phyloP scores from a whole-genome alignment of 371 early-diverging fungal species.

The Mortierella sp. region DNA sequence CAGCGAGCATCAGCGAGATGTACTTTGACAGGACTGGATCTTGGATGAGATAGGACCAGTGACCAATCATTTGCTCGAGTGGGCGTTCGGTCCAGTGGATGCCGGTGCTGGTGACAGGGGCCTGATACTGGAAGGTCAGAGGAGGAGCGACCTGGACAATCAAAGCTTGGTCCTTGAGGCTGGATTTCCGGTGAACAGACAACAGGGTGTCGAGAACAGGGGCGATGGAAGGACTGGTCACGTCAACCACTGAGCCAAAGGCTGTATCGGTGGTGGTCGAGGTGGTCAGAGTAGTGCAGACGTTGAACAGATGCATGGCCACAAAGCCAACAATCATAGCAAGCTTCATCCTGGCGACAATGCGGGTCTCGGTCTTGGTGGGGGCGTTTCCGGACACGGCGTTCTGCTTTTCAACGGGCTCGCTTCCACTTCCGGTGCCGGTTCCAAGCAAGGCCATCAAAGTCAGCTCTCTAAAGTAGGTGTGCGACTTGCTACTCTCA shows the following conservation, averaged over 20 bases:
- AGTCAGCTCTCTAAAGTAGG: constrained; percentile 50
- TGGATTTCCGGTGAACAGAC: constrained; percentile 58
- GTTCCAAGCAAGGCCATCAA: constrained; percentile 48
- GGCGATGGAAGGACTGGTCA: constrained; percentile 55
- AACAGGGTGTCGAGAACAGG: constrained; percentile 60
- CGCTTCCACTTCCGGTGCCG: constrained; percentile 2
- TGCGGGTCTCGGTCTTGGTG: constrained; percentile 63
- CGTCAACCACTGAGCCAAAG: constrained; percentile 51
- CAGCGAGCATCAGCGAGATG: constrained; percentile 62
- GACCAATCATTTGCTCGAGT: constrained; percentile 59
- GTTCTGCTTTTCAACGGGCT: constrained; percentile 19
- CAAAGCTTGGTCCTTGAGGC: constrained; percentile 58
- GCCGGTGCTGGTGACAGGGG: constrained; percentile 41
- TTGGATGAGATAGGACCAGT: constrained; percentile 66
- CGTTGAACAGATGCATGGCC: constrained; percentile 77
- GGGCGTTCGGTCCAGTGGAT: constrained; percentile 60
- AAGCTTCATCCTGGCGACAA: constrained; percentile 69
- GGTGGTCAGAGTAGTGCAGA: constrained; percentile 71
- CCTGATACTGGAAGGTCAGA: constrained; percentile 62
- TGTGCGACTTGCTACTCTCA: constrained; percentile 44
- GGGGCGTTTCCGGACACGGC: constrained; percentile 17
- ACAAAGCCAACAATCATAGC: constrained; percentile 76
- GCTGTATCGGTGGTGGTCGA: constrained; percentile 7
- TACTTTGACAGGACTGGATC: constrained; percentile 74
- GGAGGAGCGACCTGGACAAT: constrained; percentile 74